Evolutionary conservation across 176 grass and related monocot genomes (phyloP).

Genomic region (Raddia guianensis): DNA sequence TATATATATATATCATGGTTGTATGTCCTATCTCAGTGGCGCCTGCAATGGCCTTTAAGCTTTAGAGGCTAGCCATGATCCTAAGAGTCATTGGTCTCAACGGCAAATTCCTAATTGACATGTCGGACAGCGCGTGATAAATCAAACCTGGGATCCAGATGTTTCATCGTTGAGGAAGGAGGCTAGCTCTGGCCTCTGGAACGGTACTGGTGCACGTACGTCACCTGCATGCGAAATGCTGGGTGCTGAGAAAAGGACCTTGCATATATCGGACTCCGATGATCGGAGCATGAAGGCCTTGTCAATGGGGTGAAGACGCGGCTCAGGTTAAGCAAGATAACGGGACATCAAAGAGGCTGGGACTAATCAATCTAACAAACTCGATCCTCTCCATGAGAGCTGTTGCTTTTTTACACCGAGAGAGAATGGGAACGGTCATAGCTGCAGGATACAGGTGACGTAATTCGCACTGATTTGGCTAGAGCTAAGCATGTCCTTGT

Average conservation of each 20-base stretch:
- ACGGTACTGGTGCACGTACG: neutral
- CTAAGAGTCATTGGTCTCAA: neutral
- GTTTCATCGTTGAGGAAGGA: slow-evolving; percentile 46
- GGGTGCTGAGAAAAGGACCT: slow-evolving; percentile 40
- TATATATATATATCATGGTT: too few relatives aligned
- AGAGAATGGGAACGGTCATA: slow-evolving; percentile 32
- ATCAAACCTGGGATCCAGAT: slow-evolving; percentile 31
- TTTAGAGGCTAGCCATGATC: too few relatives aligned
- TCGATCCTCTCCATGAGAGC: slow-evolving; percentile 9
- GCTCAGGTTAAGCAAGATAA: slow-evolving; percentile 35
- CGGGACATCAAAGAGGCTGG: neutral
- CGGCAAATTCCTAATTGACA: neutral
- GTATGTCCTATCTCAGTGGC: too few relatives aligned
- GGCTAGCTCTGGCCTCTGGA: slow-evolving; percentile 11
- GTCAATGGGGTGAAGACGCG: slow-evolving; percentile 20
- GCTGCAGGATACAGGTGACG: slow-evolving; percentile 35
- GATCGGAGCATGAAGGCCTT: slow-evolving; percentile 23
- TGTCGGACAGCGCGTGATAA: neutral
- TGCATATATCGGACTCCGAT: slow-evolving; percentile 34
- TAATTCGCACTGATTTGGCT: slow-evolving; percentile 32
- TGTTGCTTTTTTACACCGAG: slow-evolving; percentile 8
- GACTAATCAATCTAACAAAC: slow-evolving; percentile 4
- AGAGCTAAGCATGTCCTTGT: slow-evolving; percentile 35
- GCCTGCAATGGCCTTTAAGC: too few relatives aligned
- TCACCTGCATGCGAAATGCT: slow-evolving; percentile 11